Conservation (phyloP, 1,139 yeast species). For the Magnusiomyces suaveolens region DNA sequence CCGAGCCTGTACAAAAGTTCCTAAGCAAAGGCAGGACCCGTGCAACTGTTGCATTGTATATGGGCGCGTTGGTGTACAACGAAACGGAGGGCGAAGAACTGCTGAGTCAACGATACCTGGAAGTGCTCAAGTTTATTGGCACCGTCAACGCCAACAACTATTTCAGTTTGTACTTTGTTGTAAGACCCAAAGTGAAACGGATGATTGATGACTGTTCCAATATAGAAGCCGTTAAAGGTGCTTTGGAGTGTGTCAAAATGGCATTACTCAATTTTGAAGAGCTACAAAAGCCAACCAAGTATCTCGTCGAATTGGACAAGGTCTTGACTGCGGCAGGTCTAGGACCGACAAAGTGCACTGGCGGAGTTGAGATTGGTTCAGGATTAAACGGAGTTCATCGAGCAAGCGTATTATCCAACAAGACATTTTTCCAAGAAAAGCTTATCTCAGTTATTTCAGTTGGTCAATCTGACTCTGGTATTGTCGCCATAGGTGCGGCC, state of each 20-base stretch:
- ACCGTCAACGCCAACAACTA: constrained; percentile 15
- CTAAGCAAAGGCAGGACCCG: constrained; percentile 36
- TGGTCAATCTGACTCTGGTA: not conserved
- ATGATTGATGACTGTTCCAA: constrained; percentile 12
- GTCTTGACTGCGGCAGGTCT: constrained; percentile 8
- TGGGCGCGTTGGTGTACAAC: constrained; percentile 46
- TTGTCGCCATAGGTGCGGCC: not conserved
- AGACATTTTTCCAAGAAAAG: not conserved
- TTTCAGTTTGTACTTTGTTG: constrained; percentile 10
- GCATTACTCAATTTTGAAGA: constrained; percentile 10
- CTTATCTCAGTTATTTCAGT: not conserved
- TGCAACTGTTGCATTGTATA: constrained; percentile 42
- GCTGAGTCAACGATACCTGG: constrained; percentile 46
- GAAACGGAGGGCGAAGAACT: constrained; percentile 44
- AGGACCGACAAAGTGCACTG: not conserved
- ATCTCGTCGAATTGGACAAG: constrained; percentile 7
- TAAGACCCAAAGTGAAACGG: constrained; percentile 10
- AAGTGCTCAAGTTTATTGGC: constrained; percentile 40
- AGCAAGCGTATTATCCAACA: not conserved
- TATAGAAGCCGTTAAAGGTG: constrained; percentile 7
- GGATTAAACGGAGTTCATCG: not conserved
- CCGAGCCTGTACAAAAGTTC: constrained; percentile 37
- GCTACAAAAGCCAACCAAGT: not conserved
- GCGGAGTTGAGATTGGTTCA: not conserved
- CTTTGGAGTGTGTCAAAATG: constrained; percentile 12